Percentiles rank a stretch among this genome's conserved stretches.
phyloP scores from a whole-genome alignment of 306 rosid species.

The Fragaria iinumae region DNA sequence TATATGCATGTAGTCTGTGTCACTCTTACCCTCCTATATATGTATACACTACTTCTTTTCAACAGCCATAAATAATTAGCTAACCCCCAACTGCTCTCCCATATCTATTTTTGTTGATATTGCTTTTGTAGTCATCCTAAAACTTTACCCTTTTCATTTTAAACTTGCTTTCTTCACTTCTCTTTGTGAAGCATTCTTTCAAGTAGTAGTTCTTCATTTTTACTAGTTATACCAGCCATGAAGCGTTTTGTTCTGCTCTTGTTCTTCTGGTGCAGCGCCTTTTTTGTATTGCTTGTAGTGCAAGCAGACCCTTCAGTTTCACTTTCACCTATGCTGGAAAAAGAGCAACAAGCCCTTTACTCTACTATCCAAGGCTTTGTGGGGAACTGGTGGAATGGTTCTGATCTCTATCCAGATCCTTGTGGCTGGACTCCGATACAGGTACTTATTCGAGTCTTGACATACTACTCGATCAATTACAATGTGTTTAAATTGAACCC shows the following conservation, averaged over 20 bases:
- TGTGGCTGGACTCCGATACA: constrained; percentile 68
- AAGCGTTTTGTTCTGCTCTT: constrained; percentile 11
- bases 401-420: constrained; percentile 62
- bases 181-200: background rate
- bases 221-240: background rate
- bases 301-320: constrained; percentile 9
- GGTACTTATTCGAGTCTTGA: constrained; percentile 22
- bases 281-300: constrained; percentile 14
- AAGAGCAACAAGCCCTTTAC: constrained; percentile 47
- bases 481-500: background rate
- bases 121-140: background rate
- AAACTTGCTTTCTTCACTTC: background rate
- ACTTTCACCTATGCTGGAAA: constrained; percentile 38
- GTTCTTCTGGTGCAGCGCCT: background rate
- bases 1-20: background rate
- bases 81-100: background rate
- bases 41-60: background rate
- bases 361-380: constrained; percentile 47
- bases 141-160: background rate
- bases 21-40: background rate
- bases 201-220: background rate
- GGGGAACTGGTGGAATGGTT: constrained; percentile 58
- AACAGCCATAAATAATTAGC: background rate
- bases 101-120: background rate
- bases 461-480: background rate